A percentile compares a stretch with the other conserved stretches of the same genome.
Conservation (phyloP, 768 basidiomycete species). For the Leccinum fibrillosum region DNA sequence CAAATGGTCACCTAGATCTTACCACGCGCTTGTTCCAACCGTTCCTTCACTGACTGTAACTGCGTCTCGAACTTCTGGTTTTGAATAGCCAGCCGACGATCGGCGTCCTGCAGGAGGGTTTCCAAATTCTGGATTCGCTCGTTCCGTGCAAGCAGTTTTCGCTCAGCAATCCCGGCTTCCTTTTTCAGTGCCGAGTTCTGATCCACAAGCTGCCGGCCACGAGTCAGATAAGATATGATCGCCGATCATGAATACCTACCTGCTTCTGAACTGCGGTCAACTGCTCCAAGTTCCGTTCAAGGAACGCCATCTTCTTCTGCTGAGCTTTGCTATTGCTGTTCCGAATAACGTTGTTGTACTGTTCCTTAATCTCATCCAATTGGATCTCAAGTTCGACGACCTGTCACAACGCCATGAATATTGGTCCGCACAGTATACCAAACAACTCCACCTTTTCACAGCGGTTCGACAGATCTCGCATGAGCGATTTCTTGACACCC, state of each 20-base stretch:
- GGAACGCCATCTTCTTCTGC: slow-evolving; percentile 98
- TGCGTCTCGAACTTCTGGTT: slow-evolving; percentile 96
- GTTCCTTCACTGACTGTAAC: slow-evolving; percentile 86
- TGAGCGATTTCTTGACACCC: slow-evolving; percentile 96
- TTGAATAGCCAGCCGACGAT: slow-evolving; percentile 86
- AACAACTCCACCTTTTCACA: slow-evolving; percentile 83
- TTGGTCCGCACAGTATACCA: slow-evolving; percentile 8
- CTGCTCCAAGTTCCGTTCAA: slow-evolving; percentile 95
- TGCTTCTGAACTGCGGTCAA: slow-evolving; percentile 96
- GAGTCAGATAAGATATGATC: slow-evolving; percentile 5
- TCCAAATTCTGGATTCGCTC: slow-evolving; percentile 98
- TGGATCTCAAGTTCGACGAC: slow-evolving; percentile 99
- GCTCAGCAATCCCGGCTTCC: slow-evolving; percentile 94
- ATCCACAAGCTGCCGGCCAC: slow-evolving; percentile 78
- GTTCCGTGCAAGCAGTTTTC: slow-evolving; percentile 92
- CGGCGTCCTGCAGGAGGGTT: slow-evolving; percentile 87
- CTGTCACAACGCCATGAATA: slow-evolving; percentile 39
- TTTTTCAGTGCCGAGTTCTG: slow-evolving; percentile 97
- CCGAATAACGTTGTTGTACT: slow-evolving; percentile 97
- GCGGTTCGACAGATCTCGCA: slow-evolving; percentile 98
- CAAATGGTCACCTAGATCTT: slow-evolving; percentile 28
- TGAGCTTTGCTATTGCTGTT: slow-evolving; percentile 99
- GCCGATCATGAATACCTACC: slow-evolving; percentile 42
- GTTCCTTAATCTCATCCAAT: slow-evolving; percentile 96
- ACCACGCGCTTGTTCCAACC: slow-evolving; percentile 92